A percentile compares a stretch with the other conserved stretches of the same genome.
These are phyloP conservation scores for Cyberlindnera samutprakarnensis DNA, from an alignment of 805 yeast species.

Conservation along the genomic window DNA sequence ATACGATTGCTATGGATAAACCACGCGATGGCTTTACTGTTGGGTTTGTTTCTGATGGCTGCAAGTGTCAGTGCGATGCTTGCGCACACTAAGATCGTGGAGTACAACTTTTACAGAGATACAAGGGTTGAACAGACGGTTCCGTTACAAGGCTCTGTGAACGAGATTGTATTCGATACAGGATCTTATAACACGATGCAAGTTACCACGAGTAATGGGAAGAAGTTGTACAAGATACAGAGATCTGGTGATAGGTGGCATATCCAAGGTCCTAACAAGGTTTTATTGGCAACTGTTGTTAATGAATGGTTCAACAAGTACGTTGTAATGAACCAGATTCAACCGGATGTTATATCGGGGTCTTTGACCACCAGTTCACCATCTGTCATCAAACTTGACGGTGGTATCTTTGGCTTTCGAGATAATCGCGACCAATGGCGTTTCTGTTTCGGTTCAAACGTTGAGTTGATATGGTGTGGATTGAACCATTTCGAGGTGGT, in stretches of 20 bases:
- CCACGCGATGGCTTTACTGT: neutral
- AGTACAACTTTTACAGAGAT: constrained; percentile 2
- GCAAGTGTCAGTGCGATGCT: neutral
- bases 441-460: constrained; percentile 14
- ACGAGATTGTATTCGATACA: constrained; percentile 5
- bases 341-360: neutral
- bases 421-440: constrained; percentile 3
- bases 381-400: constrained; percentile 11
- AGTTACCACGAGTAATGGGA: constrained; percentile 1
- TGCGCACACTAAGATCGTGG: neutral
- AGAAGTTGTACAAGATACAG: constrained; percentile 10
- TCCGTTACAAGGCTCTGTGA: constrained; percentile 5
- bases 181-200: constrained; percentile 4
- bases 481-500: constrained; percentile 16
- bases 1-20: no score
- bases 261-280: constrained; percentile 7
- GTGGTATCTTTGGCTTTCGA: constrained; percentile 1
- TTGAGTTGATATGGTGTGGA: constrained; percentile 18
- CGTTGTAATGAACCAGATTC: constrained; percentile 8
- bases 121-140: constrained; percentile 6
- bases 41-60: neutral
- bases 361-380: constrained; percentile 10
- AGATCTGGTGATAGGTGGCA: constrained; percentile 13
- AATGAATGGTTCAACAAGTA: constrained; percentile 12
- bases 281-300: constrained; percentile 13